Conservation (phyloP, 2,329 filamentous ascomycete species). For the Dothiorella sarmentorum region DNA sequence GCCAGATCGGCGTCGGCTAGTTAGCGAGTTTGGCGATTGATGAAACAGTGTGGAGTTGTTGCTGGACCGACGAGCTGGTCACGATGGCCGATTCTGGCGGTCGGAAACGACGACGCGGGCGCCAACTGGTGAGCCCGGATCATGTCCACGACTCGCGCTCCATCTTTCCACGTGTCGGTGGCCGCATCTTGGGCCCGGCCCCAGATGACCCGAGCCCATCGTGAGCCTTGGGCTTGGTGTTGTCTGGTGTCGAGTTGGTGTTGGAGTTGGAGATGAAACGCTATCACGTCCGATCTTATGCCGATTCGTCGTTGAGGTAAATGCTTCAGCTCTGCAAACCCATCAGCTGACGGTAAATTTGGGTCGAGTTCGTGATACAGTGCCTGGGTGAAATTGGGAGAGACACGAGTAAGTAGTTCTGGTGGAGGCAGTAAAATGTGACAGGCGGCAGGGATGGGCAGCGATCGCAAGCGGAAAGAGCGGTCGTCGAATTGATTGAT, state of each 20-base stretch:
- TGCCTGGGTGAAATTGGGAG: neutral
- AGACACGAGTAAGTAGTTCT: neutral
- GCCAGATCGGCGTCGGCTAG: conserved; percentile 2
- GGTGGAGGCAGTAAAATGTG: neutral
- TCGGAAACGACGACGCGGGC: neutral
- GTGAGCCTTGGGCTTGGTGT: too few relatives aligned
- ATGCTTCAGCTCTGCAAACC: too few relatives aligned
- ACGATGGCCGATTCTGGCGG: neutral
- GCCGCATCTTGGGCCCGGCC: too few relatives aligned
- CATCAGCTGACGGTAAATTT: too few relatives aligned
- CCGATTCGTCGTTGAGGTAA: too few relatives aligned
- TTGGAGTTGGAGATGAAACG: neutral
- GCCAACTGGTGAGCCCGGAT: too few relatives aligned
- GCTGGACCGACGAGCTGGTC: neutral
- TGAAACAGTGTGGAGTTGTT: conserved; percentile 4
- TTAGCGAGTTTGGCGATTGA: conserved; percentile 6
- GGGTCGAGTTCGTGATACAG: too few relatives aligned
- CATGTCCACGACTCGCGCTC: neutral
- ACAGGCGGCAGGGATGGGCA: neutral
- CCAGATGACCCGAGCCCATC: too few relatives aligned
- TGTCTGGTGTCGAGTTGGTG: neutral
- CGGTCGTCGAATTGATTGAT: neutral
- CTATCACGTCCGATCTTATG: conserved; percentile 5
- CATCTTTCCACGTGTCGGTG: neutral
- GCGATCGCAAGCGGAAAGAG: neutral